Conservation (phyloP, 768 basidiomycete genomes). For the Lyophyllum decastes region DNA sequence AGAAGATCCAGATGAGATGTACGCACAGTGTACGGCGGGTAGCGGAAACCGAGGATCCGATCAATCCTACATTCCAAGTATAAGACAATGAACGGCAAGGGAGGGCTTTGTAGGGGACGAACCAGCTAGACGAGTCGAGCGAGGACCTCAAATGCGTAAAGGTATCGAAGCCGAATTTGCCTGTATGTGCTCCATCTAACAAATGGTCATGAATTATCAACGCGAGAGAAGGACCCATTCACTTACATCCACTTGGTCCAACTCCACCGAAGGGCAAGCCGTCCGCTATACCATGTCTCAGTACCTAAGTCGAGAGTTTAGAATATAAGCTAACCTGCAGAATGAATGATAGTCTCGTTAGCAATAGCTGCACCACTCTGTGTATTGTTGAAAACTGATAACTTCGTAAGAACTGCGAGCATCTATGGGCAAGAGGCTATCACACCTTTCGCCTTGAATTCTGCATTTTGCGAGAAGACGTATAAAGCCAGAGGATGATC, state of each 20-base stretch:
- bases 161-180: constrained; percentile 73
- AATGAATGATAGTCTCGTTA: constrained; percentile 72
- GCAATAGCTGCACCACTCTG: constrained; percentile 68
- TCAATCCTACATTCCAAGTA: constrained; percentile 43
- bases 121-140: constrained; percentile 62
- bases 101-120: constrained; percentile 12
- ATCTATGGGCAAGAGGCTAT: background rate
- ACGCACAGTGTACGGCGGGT: constrained; percentile 59
- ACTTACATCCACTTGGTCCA: constrained; percentile 57
- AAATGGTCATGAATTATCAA: background rate
- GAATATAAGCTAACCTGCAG: constrained; percentile 42
- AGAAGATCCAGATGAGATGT: background rate
- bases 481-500: constrained; percentile 79
- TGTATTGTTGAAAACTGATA: constrained; percentile 68
- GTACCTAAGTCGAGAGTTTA: background rate
- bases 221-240: background rate
- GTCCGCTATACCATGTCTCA: constrained; percentile 10
- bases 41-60: constrained; percentile 49
- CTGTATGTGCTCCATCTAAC: constrained; percentile 68
- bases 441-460: constrained; percentile 63
- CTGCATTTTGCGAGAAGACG: constrained; percentile 64
- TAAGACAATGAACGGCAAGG: constrained; percentile 18
- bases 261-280: constrained; percentile 30
- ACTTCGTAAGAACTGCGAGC: background rate
- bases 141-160: constrained; percentile 77